These are phyloP conservation scores for Eimeria tenella DNA, from an alignment of 169 alveolate species.

Conservation along the genomic window DNA sequence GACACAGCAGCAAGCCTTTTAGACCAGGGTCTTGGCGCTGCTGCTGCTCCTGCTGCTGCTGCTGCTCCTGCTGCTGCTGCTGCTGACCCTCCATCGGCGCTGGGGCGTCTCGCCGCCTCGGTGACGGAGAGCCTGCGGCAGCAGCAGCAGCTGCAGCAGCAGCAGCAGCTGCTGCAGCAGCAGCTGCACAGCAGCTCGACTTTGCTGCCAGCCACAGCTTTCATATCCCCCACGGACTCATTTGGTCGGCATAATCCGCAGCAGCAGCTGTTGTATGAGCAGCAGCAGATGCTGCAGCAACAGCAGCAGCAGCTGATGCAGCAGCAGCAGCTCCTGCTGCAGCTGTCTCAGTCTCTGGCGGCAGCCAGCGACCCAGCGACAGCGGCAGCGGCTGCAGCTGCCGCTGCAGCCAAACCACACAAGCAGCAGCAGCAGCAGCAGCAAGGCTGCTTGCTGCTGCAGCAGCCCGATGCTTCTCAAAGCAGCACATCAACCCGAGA, in stretches of 20 bases:
- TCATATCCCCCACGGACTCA: constrained; percentile 12
- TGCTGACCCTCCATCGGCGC: neutral
- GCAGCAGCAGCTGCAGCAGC: neutral
- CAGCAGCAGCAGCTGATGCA: constrained; percentile 23
- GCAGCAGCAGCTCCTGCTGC: constrained; percentile 26
- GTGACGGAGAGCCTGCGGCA: constrained; percentile 2
- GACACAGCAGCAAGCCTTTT: neutral
- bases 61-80: constrained; percentile 9
- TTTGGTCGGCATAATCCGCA: constrained; percentile 4
- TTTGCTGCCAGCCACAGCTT: constrained; percentile 2
- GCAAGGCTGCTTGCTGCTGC: neutral
- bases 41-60: neutral
- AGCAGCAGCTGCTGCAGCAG: neutral
- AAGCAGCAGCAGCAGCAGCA: constrained; percentile 29
- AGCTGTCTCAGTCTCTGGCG: constrained; percentile 1
- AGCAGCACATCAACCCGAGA: constrained; percentile 1
- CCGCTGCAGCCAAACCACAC: neutral
- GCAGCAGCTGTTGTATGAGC: constrained; percentile 19
- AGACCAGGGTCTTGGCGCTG: neutral
- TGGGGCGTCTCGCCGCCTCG: neutral
- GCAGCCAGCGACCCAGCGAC: neutral
- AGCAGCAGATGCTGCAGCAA: constrained; percentile 34
- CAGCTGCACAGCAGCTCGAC: neutral
- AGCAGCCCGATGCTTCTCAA: neutral
- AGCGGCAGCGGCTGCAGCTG: neutral